These are phyloP conservation scores for Sclerotiophoma versabilis DNA, from an alignment of 2,329 filamentous ascomycete genomes.

Conservation along the genomic window DNA sequence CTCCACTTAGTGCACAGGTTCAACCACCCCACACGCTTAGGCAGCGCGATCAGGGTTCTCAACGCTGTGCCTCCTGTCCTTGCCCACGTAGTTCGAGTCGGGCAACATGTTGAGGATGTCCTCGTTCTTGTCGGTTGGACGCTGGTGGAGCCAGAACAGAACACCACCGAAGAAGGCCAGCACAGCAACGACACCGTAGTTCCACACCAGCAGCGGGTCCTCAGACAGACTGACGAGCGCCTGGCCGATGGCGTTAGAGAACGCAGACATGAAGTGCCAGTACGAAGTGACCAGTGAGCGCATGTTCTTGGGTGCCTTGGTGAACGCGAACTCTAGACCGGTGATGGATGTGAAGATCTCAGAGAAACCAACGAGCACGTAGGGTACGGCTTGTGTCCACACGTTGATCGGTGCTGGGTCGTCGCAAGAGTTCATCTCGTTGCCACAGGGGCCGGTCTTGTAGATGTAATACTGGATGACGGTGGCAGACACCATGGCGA, in stretches of 20 bases:
- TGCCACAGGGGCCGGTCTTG: conserved; percentile 66
- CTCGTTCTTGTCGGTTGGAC: conserved; percentile 70
- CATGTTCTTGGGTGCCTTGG: conserved; percentile 82
- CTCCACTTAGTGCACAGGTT: not conserved
- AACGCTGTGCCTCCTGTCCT: conserved; percentile 38
- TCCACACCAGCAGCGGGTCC: conserved; percentile 74
- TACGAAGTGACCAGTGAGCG: conserved; percentile 74
- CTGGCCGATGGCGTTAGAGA: conserved; percentile 74
- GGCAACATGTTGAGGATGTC: conserved; percentile 71
- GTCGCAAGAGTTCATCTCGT: conserved; percentile 62
- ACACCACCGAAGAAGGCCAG: conserved; percentile 68
- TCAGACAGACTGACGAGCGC: conserved; percentile 67
- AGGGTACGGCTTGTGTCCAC: conserved; percentile 59
- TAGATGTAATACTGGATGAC: conserved; percentile 69
- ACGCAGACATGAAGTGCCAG: conserved; percentile 73
- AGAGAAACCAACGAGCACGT: conserved; percentile 62
- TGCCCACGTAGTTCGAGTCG: conserved; percentile 45
- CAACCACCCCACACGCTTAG: not conserved
- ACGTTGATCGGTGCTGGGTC: conserved; percentile 69
- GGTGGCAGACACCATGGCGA: conserved; percentile 59
- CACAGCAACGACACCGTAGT: conserved; percentile 70
- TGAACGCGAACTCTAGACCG: conserved; percentile 77
- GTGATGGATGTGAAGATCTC: conserved; percentile 67
- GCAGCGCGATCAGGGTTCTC: conserved; percentile 27
- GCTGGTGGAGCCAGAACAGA: conserved; percentile 73